Conservation (phyloP, 768 basidiomycete species). For the Xerocomellus chrysenteron region DNA sequence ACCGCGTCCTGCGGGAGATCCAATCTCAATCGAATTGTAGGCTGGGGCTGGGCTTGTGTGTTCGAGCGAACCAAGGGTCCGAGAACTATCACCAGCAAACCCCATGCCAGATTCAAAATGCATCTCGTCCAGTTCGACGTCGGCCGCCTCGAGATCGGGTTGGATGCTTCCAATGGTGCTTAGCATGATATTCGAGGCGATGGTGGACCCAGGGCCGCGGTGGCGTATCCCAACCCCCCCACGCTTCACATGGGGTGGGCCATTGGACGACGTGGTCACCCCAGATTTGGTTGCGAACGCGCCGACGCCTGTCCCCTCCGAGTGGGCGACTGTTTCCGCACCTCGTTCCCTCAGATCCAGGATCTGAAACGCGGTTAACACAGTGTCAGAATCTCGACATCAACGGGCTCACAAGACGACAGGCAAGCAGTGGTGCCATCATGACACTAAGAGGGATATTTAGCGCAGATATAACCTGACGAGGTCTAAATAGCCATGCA, state of each 20-base stretch:
- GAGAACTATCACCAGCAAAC: slow-evolving; percentile 45
- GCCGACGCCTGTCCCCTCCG: slow-evolving; percentile 66
- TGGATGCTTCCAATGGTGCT: slow-evolving; percentile 64
- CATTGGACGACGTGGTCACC: slow-evolving; percentile 26
- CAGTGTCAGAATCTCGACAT: neutral
- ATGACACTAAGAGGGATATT: slow-evolving; percentile 84
- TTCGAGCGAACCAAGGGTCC: slow-evolving; percentile 31
- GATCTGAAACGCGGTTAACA: slow-evolving; percentile 47
- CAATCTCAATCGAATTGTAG: slow-evolving; percentile 43
- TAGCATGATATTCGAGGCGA: slow-evolving; percentile 60
- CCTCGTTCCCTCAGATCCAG: slow-evolving; percentile 81
- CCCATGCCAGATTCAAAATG: slow-evolving; percentile 51
- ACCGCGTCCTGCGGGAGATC: slow-evolving; percentile 11
- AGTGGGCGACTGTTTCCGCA: slow-evolving; percentile 74
- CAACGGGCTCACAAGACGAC: slow-evolving; percentile 57
- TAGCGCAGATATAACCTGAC: slow-evolving; percentile 79
- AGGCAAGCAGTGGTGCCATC: slow-evolving; percentile 77
- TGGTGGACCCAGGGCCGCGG: slow-evolving; percentile 51
- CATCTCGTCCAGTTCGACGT: slow-evolving; percentile 57
- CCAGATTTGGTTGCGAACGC: slow-evolving; percentile 66
- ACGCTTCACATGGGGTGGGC: slow-evolving; percentile 24
- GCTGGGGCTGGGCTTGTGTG: slow-evolving; percentile 53
- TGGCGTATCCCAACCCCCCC: slow-evolving; percentile 45
- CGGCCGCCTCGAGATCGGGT: slow-evolving; percentile 50
- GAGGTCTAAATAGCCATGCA: slow-evolving; percentile 49